Evolutionary conservation across 768 basidiomycete genomes (phyloP).

Genomic region (Kwoniella sp.): DNA sequence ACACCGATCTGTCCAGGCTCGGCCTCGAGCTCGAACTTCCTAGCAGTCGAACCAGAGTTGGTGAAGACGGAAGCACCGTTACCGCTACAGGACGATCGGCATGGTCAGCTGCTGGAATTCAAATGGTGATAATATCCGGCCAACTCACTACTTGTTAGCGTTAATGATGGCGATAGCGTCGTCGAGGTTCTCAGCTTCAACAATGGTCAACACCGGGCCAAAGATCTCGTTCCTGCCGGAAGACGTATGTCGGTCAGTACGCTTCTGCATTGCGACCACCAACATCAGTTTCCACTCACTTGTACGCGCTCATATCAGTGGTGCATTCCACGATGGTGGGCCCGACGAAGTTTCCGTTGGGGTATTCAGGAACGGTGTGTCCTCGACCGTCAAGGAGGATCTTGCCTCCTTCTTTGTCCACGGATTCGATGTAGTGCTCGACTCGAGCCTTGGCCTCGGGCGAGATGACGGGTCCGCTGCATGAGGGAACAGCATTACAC

Average conservation of each 20-base stretch:
- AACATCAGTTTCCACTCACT: constrained; percentile 63
- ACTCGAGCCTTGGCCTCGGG: constrained; percentile 77
- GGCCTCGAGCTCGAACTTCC: constrained; percentile 84
- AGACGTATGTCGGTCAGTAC: too few relatives aligned
- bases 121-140: not conserved
- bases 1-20: constrained; percentile 90
- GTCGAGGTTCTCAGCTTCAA: constrained; percentile 73
- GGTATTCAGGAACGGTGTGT: constrained; percentile 69
- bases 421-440: constrained; percentile 66
- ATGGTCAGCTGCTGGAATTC: too few relatives aligned
- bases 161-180: constrained; percentile 88
- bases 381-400: constrained; percentile 82
- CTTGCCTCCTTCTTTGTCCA: constrained; percentile 70
- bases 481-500: not conserved
- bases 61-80: constrained; percentile 97
- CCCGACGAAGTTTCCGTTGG: constrained; percentile 87
- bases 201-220: constrained; percentile 79
- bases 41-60: constrained; percentile 89
- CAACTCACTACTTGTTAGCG: constrained; percentile 69
- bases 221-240: constrained; percentile 81
- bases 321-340: constrained; percentile 81
- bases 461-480: constrained; percentile 61
- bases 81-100: constrained; percentile 55
- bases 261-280: too few relatives aligned
- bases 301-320: constrained; percentile 79